phyloP scores from a whole-genome alignment of 192 early-diverging fungal species.

The Coemansia sp. region DNA sequence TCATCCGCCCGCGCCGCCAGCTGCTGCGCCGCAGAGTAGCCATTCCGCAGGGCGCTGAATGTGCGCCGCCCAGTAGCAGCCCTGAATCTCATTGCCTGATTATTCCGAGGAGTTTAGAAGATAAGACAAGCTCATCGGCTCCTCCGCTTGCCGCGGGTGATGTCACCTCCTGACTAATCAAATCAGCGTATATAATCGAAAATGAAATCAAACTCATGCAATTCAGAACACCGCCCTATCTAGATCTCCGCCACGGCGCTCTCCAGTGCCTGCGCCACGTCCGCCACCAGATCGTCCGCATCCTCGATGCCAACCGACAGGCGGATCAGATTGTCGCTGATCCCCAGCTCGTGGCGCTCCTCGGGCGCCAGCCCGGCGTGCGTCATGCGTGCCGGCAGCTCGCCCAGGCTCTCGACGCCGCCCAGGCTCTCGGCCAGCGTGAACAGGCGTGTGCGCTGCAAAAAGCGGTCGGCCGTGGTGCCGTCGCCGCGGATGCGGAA shows the following conservation, averaged over 20 bases:
- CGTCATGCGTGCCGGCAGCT: constrained; percentile 95
- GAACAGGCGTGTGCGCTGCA: constrained; percentile 74
- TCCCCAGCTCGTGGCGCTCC: constrained; percentile 76
- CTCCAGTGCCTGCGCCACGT: constrained; percentile 67
- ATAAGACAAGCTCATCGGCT: too few species aligned
- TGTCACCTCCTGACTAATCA: too few species aligned
- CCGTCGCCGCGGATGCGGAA: constrained; percentile 87
- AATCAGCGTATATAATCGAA: background rate
- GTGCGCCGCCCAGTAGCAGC: too few species aligned
- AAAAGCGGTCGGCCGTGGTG: constrained; percentile 76
- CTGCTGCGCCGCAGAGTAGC: constrained; percentile 5
- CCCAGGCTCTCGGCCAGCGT: constrained; percentile 95
- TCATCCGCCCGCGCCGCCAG: constrained; percentile 19
- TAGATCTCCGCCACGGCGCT: constrained; percentile 43
- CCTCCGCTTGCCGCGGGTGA: too few species aligned
- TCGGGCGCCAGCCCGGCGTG: constrained; percentile 87
- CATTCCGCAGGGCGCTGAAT: too few species aligned
- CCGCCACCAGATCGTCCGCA: constrained; percentile 76
- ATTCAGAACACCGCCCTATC: background rate
- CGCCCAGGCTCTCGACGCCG: constrained; percentile 91
- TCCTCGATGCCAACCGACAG: constrained; percentile 94
- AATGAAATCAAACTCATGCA: background rate
- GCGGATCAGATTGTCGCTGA: constrained; percentile 90
- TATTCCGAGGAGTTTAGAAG: too few species aligned
- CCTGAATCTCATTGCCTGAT: too few species aligned